Percentiles rank a stretch among this genome's conserved stretches.
These are phyloP conservation scores for Cerrena zonata DNA, from an alignment of 1,284 basidiomycete species.

Conservation along the genomic window DNA sequence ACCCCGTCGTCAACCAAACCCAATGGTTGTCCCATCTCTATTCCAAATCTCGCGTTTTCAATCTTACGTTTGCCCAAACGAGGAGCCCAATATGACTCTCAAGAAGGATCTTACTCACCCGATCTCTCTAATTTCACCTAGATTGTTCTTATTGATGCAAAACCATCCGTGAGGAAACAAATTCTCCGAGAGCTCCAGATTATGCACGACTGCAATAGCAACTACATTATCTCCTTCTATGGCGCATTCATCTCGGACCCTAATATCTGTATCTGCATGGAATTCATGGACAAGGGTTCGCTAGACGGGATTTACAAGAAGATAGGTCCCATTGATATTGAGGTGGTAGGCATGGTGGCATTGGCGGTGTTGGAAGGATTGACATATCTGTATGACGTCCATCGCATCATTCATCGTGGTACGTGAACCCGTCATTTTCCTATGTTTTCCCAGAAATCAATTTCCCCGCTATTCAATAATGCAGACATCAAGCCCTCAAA, in stretches of 20 bases:
- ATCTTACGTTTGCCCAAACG: neutral
- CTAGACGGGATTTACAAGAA: conserved; percentile 92
- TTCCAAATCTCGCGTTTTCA: neutral
- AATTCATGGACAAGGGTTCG: conserved; percentile 90
- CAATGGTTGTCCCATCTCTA: neutral
- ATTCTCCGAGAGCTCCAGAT: conserved; percentile 96
- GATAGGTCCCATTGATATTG: conserved; percentile 84
- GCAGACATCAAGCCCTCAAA: conserved; percentile 98
- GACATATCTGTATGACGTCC: conserved; percentile 97
- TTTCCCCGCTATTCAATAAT: too few species aligned
- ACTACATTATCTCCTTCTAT: conserved; percentile 93
- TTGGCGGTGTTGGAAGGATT: conserved; percentile 89
- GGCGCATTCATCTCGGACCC: conserved; percentile 94
- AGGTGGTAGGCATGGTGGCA: conserved; percentile 87
- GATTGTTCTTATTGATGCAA: conserved; percentile 97
- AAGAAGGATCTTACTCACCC: neutral
- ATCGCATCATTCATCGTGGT: conserved; percentile 99
- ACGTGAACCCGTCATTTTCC: conserved; percentile 10
- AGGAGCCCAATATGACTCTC: too few species aligned
- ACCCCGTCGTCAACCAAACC: neutral
- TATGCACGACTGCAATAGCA: conserved; percentile 93
- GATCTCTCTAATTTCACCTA: conserved; percentile 28
- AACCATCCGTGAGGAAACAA: conserved; percentile 94
- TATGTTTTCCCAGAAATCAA: neutral
- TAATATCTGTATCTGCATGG: conserved; percentile 99